A percentile compares a stretch with the other conserved stretches of the same genome.
These are phyloP conservation scores for Diaporthe caulivora DNA, from an alignment of 2,329 filamentous ascomycete species.

Conservation along the genomic window DNA sequence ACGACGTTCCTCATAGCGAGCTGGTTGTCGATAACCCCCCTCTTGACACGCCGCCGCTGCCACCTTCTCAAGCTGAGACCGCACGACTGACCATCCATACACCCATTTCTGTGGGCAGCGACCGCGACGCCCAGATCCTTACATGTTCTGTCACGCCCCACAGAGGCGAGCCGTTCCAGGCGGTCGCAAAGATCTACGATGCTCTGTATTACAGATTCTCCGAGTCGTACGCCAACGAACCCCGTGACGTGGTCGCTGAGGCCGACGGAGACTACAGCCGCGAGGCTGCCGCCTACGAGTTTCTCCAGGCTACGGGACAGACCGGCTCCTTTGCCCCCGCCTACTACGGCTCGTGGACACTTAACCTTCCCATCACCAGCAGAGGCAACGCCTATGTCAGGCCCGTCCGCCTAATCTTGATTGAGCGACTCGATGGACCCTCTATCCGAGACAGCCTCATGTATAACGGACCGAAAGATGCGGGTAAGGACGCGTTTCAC, in stretches of 20 bases:
- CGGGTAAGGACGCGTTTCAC: background rate
- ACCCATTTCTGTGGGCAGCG: background rate
- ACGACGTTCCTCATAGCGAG: background rate
- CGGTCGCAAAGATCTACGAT: conserved; percentile 7
- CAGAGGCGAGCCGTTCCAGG: background rate
- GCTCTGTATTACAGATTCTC: background rate
- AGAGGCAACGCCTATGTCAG: background rate
- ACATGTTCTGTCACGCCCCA: background rate
- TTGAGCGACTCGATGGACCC: background rate
- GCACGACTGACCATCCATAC: background rate
- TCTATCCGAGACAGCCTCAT: background rate
- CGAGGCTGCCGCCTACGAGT: background rate
- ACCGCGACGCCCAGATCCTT: background rate
- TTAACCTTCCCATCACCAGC: background rate
- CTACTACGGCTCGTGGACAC: background rate
- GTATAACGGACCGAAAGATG: background rate
- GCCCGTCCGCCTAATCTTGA: background rate
- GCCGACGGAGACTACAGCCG: conserved; percentile 13
- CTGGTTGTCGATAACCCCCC: background rate
- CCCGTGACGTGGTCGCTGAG: background rate
- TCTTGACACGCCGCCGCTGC: background rate
- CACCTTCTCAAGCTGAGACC: background rate
- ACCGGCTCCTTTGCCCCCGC: background rate
- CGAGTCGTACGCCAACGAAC: background rate
- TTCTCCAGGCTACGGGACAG: background rate